Base-by-base conservation (phyloP, 2,329 filamentous ascomycete genomes). In the Drechslerella dactyloides region DNA sequence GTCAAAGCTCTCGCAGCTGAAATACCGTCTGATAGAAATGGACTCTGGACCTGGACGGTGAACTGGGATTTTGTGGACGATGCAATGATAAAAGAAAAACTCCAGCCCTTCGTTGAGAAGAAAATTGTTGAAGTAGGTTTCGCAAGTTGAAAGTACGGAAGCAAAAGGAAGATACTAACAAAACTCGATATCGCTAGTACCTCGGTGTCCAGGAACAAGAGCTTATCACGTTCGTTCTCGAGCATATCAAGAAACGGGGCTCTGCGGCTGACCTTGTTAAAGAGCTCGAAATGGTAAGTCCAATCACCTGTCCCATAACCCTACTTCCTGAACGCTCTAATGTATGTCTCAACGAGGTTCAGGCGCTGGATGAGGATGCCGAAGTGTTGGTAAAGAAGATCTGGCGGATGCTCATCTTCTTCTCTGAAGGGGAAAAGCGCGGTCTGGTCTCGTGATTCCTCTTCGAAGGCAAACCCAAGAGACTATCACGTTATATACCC, bases 391-490 rank as follows among this genome's bases (percentile, higher is more conserved):
- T 97, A 55, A 96, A 91, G 85, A 97, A 97, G 82, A 85, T 99
- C 37, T 99, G 94, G 94, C 87, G 93, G 56, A 96, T 97, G 91
- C 88, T 97, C 66, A 96, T 97, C 77, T 97, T 97, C 86, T 97
- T 93, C 77, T 94, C 91, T 4, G 93, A 97, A 80, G 90, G 89
- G 77, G 93, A 96, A 84, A 96, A 94, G 82, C 84, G 92, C 74
- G 93, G 93, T 1, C 82, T 97, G 72, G 89, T 89, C 19, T 86
- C 87, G 55, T 91, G 82, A 75, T 19, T 48, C 3, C 19, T 5
- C 4, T 11, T 19, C 19, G n/a, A n/a, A n/a, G n/a, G n/a, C n/a
- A n/a, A n/a, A n/a, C n/a, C n/a, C n/a, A n/a, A n/a, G n/a, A n/a
- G n/a, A n/a, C n/a, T n/a, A n/a, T n/a, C n/a, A n/a, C n/a, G n/a